These are phyloP conservation scores for Pascua guehoae DNA, from an alignment of 1,284 basidiomycete species.

Conservation along the genomic window DNA sequence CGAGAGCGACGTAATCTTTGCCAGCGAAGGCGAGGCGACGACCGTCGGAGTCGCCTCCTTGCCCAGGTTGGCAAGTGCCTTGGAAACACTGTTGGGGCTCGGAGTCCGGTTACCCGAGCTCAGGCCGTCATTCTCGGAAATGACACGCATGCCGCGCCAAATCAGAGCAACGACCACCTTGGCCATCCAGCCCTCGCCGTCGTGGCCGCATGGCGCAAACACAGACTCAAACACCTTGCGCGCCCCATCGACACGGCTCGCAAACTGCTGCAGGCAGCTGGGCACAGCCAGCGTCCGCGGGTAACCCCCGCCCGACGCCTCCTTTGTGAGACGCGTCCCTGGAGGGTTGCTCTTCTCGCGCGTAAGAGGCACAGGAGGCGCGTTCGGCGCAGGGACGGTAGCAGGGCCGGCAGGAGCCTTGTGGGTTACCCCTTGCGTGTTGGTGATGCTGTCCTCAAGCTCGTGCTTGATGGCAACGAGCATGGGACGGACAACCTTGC, in stretches of 20 bases:
- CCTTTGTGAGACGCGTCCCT: slow-evolving; percentile 34
- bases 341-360: slow-evolving; percentile 32
- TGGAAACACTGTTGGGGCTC: slow-evolving; percentile 37
- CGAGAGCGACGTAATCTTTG: slow-evolving; percentile 38
- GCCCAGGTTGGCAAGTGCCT: slow-evolving; percentile 37
- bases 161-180: slow-evolving; percentile 47
- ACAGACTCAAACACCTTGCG: slow-evolving; percentile 45
- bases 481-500: slow-evolving; percentile 48
- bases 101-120: slow-evolving; percentile 29
- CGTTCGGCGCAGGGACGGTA: slow-evolving; percentile 24
- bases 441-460: slow-evolving; percentile 36
- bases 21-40: slow-evolving; percentile 27
- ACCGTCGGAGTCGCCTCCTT: slow-evolving; percentile 31
- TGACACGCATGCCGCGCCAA: slow-evolving; percentile 49
- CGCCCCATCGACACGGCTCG: slow-evolving; percentile 44
- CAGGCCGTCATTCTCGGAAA: slow-evolving; percentile 34
- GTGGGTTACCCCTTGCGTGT: slow-evolving; percentile 34
- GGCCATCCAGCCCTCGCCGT: slow-evolving; percentile 50
- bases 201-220: slow-evolving; percentile 44
- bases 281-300: slow-evolving; percentile 38
- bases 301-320: slow-evolving; percentile 32
- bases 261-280: slow-evolving; percentile 45
- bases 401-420: slow-evolving; percentile 36
- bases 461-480: slow-evolving; percentile 44
- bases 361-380: slow-evolving; percentile 17